Evolutionary conservation across 257 asterid species (phyloP).

Genomic region (Linaria vulgaris): DNA sequence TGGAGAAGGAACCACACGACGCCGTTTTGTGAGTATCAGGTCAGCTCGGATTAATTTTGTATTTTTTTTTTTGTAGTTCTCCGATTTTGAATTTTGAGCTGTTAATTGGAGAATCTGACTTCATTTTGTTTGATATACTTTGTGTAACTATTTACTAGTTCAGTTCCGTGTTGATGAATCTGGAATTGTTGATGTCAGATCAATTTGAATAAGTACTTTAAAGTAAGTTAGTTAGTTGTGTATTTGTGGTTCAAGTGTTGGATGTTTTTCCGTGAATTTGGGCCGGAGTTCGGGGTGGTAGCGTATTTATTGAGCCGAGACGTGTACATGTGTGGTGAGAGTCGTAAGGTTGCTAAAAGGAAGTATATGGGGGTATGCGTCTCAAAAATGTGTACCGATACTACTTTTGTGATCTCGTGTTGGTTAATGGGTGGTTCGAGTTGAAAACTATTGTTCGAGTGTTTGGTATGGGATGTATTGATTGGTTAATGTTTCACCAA

Average conservation of each 20-base stretch:
- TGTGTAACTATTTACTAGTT: constrained; percentile 3
- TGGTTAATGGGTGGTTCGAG: neutral
- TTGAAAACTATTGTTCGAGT: neutral
- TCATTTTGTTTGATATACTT: neutral
- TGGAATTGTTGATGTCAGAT: neutral
- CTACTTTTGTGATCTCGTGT: neutral
- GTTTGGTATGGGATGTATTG: constrained; percentile 5
- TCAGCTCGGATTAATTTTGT: neutral
- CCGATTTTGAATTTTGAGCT: neutral
- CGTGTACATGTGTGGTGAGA: too few species aligned
- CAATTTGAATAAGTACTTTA: constrained; percentile 5
- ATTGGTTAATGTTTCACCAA: neutral
- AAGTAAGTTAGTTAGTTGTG: neutral
- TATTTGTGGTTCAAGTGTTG: neutral
- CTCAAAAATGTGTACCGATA: neutral
- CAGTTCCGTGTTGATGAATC: constrained; percentile 3
- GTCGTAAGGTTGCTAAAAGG: constrained; percentile 3
- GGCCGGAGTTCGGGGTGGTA: neutral
- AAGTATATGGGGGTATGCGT: constrained; percentile 18
- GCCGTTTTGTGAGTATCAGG: constrained; percentile 27
- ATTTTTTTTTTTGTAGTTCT: neutral
- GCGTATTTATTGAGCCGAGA: neutral
- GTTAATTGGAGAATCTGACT: neutral
- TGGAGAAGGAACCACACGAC: constrained; percentile 9
- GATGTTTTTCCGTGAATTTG: constrained; percentile 9